Evolutionary conservation across 805 yeast species (phyloP).

Genomic region (Saccharomycopsis fermentans): DNA sequence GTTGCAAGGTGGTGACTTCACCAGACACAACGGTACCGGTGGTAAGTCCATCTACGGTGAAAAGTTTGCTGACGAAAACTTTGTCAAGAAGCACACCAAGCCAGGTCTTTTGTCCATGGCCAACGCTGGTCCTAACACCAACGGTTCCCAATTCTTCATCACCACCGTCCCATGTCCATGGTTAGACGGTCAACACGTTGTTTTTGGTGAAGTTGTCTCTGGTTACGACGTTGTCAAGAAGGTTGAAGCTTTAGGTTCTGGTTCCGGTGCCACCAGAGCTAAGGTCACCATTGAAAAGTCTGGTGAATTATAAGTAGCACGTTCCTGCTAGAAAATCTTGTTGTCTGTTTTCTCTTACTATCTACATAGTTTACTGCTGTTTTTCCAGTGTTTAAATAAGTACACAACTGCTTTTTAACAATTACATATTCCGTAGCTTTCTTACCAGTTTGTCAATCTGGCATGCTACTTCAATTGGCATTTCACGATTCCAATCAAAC

Average conservation of each 20-base stretch:
- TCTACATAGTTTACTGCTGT: no score
- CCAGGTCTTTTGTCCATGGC: slow-evolving; percentile 92
- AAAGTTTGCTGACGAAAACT: slow-evolving; percentile 72
- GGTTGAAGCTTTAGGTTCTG: slow-evolving; percentile 62
- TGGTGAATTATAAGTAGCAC: slow-evolving; percentile 39
- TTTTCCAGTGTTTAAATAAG: no score
- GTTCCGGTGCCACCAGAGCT: slow-evolving; percentile 58
- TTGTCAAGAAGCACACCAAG: slow-evolving; percentile 60
- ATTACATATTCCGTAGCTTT: no score
- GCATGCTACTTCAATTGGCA: no score
- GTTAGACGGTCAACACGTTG: slow-evolving; percentile 93
- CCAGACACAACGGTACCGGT: slow-evolving; percentile 92
- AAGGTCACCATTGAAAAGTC: slow-evolving; percentile 67
- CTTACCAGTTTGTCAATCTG: no score
- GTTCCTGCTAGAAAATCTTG: neutral
- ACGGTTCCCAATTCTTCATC: slow-evolving; percentile 95
- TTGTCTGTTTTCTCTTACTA: no score
- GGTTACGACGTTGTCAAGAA: slow-evolving; percentile 76
- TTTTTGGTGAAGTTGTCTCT: slow-evolving; percentile 81
- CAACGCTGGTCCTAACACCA: slow-evolving; percentile 96
- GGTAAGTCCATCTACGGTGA: slow-evolving; percentile 86
- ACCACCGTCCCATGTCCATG: slow-evolving; percentile 82
- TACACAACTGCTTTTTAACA: no score
- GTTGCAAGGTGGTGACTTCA: slow-evolving; percentile 97
- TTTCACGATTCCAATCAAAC: no score